Conservation (phyloP, 768 basidiomycete species). For the Serendipita sp. region DNA sequence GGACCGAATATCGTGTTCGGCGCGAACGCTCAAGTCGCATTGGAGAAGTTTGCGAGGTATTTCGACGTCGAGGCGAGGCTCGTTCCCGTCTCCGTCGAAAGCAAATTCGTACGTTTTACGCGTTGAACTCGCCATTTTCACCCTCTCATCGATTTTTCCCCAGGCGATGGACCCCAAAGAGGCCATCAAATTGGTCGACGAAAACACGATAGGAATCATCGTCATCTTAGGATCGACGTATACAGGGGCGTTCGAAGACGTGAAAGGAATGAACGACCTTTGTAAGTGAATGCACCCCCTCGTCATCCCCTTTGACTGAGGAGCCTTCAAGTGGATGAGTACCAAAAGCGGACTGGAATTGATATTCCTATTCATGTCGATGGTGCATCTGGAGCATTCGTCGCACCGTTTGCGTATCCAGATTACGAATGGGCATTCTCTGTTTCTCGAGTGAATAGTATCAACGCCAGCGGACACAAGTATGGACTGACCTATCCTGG, state of each 20-base stretch:
- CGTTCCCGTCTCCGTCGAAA: constrained; percentile 49
- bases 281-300: too few species aligned
- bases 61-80: constrained; percentile 50
- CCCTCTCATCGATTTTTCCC: neutral
- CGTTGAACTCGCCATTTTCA: too few species aligned
- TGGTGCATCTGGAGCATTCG: constrained; percentile 45
- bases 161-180: constrained; percentile 56
- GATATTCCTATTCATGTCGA: constrained; percentile 43
- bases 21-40: constrained; percentile 53
- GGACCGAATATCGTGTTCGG: constrained; percentile 48
- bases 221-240: constrained; percentile 41
- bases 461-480: constrained; percentile 47
- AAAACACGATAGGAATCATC: constrained; percentile 58
- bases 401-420: constrained; percentile 49
- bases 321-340: constrained; percentile 45
- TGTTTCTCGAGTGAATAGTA: constrained; percentile 36
- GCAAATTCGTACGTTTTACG: constrained; percentile 33
- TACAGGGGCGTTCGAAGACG: constrained; percentile 54
- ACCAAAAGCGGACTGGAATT: constrained; percentile 31
- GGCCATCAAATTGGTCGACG: constrained; percentile 49
- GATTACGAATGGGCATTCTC: constrained; percentile 43
- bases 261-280: constrained; percentile 68
- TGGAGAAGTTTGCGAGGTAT: constrained; percentile 56
- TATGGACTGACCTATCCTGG: constrained; percentile 42
- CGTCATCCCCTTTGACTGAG: too few species aligned